phyloP scores from a whole-genome alignment of 352 stramenopile species.

The Phytopythium oedochilum region DNA sequence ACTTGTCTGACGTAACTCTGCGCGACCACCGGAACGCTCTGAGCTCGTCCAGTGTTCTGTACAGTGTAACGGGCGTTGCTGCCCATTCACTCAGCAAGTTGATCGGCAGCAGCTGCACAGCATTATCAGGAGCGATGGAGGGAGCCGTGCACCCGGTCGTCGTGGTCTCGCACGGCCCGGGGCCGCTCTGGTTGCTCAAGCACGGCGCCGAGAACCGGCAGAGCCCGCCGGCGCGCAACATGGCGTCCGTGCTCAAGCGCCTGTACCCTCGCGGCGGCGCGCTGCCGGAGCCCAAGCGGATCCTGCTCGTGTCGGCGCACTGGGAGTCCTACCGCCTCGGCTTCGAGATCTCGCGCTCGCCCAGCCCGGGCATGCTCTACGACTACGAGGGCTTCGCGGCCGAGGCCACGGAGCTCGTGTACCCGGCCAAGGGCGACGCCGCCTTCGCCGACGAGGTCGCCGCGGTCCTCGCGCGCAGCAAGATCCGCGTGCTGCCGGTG shows the following conservation, averaged over 20 bases:
- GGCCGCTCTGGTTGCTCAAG: slow-evolving; percentile 59
- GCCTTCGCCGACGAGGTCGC: slow-evolving; percentile 66
- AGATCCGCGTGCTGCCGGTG: slow-evolving; percentile 44
- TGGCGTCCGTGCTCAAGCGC: slow-evolving; percentile 43
- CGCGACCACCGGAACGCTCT: no score
- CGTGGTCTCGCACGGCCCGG: slow-evolving; percentile 55
- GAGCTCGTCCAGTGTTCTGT: no score
- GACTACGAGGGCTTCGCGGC: slow-evolving; percentile 88
- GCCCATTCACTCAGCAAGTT: no score
- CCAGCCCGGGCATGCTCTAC: slow-evolving; percentile 62
- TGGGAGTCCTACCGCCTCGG: slow-evolving; percentile 60
- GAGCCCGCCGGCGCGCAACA: slow-evolving; percentile 28
- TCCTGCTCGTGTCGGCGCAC: slow-evolving; percentile 85
- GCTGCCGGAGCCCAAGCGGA: slow-evolving; percentile 44
- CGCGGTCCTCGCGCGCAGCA: slow-evolving; percentile 38
- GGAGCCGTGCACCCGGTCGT: slow-evolving; percentile 29
- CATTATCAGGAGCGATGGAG: slow-evolving; percentile 4
- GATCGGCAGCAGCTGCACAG: no score
- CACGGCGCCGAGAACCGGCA: slow-evolving; percentile 30
- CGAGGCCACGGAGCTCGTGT: slow-evolving; percentile 80
- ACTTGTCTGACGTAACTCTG: no score
- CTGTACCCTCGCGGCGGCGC: slow-evolving; percentile 28
- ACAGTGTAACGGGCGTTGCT: no score
- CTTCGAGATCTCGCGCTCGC: slow-evolving; percentile 56
- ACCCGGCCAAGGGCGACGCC: slow-evolving; percentile 60